Percentiles rank a stretch among this genome's conserved stretches.
phyloP scores from a whole-genome alignment of 1,139 yeast genomes.

The Candida tetrigidarum region DNA sequence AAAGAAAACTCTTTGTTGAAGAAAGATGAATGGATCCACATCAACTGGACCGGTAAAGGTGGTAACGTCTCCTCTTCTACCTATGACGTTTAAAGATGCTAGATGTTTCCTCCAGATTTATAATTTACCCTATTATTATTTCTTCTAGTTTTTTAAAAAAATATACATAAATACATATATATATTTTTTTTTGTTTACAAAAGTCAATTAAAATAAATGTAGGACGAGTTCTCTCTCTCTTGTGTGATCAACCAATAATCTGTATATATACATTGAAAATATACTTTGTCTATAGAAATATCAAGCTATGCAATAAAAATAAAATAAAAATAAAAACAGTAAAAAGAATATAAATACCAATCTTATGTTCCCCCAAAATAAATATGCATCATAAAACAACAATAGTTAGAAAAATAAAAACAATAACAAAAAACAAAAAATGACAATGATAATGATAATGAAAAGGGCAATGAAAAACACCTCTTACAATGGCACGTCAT shows the following conservation, averaged over 20 bases:
- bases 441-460: background rate
- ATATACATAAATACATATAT: background rate
- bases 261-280: background rate
- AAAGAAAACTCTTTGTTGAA: conserved; percentile 75
- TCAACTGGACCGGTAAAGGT: conserved; percentile 99
- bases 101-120: background rate
- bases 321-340: background rate
- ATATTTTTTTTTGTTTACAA: too few species aligned
- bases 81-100: conserved; percentile 72
- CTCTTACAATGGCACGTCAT: conserved; percentile 33
- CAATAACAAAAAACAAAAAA: background rate
- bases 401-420: too few species aligned
- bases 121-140: background rate
- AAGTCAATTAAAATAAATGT: too few species aligned
- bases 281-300: background rate
- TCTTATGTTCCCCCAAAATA: background rate
- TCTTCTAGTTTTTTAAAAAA: background rate
- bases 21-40: conserved; percentile 83
- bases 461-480: background rate
- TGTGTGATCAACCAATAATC: too few species aligned
- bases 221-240: too few species aligned
- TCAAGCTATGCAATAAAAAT: background rate
- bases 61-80: conserved; percentile 97
- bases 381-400: too few species aligned
- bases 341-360: too few species aligned